phyloP scores from a whole-genome alignment of 2,329 filamentous ascomycete species.

The Aspergillus sp. region DNA sequence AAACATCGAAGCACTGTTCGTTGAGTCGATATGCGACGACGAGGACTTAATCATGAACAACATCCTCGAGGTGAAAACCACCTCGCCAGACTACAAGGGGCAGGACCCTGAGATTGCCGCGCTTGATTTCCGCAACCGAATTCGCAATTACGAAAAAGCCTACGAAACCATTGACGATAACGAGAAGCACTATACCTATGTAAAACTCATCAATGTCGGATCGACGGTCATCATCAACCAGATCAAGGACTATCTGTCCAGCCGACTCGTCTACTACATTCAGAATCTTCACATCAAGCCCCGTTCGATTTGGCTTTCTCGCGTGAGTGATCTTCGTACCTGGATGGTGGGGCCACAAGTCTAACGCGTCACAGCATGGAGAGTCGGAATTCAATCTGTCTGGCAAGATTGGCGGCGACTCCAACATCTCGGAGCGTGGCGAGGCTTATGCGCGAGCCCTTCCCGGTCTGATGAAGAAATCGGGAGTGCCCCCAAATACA shows the following conservation, averaged over 20 bases:
- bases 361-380: slow-evolving; percentile 65
- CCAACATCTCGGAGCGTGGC: slow-evolving; percentile 79
- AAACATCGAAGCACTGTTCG: slow-evolving; percentile 86
- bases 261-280: slow-evolving; percentile 93
- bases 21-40: slow-evolving; percentile 95
- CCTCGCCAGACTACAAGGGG: slow-evolving; percentile 88
- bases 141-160: slow-evolving; percentile 94
- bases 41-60: slow-evolving; percentile 97
- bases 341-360: neutral
- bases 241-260: slow-evolving; percentile 95
- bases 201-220: slow-evolving; percentile 96
- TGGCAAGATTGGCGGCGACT: slow-evolving; percentile 90
- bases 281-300: slow-evolving; percentile 99
- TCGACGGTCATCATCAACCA: slow-evolving; percentile 97
- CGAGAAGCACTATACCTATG: slow-evolving; percentile 84
- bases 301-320: slow-evolving; percentile 91
- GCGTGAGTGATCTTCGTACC: slow-evolving; percentile 58
- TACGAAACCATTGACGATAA: slow-evolving; percentile 92
- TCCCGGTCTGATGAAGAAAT: slow-evolving; percentile 79
- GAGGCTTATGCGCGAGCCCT: slow-evolving; percentile 83
- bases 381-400: slow-evolving; percentile 90
- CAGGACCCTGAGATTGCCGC: slow-evolving; percentile 92
- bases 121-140: slow-evolving; percentile 87
- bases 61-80: slow-evolving; percentile 95
- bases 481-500: slow-evolving; percentile 69